phyloP scores from a whole-genome alignment of 805 yeast species.

The Lachancea nothofagi region DNA sequence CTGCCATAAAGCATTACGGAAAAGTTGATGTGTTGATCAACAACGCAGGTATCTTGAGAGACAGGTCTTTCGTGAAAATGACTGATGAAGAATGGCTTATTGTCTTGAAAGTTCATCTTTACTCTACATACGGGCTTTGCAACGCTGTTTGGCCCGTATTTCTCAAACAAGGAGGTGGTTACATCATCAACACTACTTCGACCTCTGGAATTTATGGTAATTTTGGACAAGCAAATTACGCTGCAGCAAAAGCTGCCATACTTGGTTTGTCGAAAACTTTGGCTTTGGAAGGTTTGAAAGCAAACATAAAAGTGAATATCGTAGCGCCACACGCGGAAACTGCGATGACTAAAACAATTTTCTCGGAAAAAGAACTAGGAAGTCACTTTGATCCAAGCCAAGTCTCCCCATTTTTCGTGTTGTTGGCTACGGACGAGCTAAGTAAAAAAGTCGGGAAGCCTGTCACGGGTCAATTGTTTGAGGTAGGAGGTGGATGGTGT shows the following conservation, averaged over 20 bases:
- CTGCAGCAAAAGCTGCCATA: conserved; percentile 88
- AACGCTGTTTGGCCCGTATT: conserved; percentile 93
- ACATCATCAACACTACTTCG: conserved; percentile 82
- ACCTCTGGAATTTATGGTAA: conserved; percentile 97
- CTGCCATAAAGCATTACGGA: conserved; percentile 73
- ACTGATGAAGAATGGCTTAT: conserved; percentile 75
- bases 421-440: conserved; percentile 68
- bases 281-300: conserved; percentile 85
- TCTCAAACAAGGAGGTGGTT: conserved; percentile 69
- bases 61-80: conserved; percentile 82
- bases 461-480: conserved; percentile 76
- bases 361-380: conserved; percentile 63
- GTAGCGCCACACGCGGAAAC: conserved; percentile 98
- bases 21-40: conserved; percentile 79
- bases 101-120: conserved; percentile 75
- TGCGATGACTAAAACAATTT: conserved; percentile 88
- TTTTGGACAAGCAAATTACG: conserved; percentile 95
- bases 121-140: conserved; percentile 74
- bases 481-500: conserved; percentile 95
- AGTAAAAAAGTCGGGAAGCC: conserved; percentile 35
- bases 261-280: conserved; percentile 78
- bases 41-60: conserved; percentile 93
- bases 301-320: conserved; percentile 67
- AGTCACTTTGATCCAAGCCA: conserved; percentile 80
- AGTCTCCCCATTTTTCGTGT: conserved; percentile 85